A percentile compares a stretch with the other conserved stretches of the same genome.
Evolutionary conservation across 1,284 basidiomycete species (phyloP).

Genomic region (Malassezia furfur): DNA sequence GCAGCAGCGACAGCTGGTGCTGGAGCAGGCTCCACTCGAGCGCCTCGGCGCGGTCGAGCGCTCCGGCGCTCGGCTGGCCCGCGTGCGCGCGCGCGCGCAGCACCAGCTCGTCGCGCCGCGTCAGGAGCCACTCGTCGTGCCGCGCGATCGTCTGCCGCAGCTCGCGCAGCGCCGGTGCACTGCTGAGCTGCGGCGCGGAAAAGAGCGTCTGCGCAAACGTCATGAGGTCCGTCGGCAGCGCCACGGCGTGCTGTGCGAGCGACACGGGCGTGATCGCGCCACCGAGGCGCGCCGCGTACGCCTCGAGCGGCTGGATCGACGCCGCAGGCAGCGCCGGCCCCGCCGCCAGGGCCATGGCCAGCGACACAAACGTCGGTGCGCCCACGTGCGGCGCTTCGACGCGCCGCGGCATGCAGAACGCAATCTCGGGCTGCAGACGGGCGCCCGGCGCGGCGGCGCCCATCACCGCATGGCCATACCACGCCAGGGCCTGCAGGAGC

Average conservation of each 20-base stretch:
- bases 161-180: conserved; percentile 17
- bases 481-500: conserved; percentile 15
- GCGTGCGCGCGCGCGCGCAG: not conserved
- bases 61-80: not conserved
- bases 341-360: conserved; percentile 1
- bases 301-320: not conserved
- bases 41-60: not conserved
- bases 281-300: not conserved
- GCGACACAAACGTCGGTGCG: conserved; percentile 2
- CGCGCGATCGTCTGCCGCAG: conserved; percentile 11
- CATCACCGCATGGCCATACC: conserved; percentile 13
- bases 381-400: not conserved
- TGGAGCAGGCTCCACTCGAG: conserved; percentile 6
- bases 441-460: not conserved
- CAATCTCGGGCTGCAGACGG: conserved; percentile 7
- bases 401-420: conserved; percentile 6
- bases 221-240: conserved; percentile 14
- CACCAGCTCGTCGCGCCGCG: conserved; percentile 3
- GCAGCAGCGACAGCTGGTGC: conserved; percentile 7
- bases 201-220: conserved; percentile 16
- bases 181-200: conserved; percentile 17
- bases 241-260: conserved; percentile 6
- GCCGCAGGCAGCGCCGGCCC: not conserved
- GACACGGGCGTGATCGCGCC: not conserved
- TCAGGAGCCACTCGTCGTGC: conserved; percentile 14